phyloP scores from a whole-genome alignment of 176 grass and related monocot species.

The Triticum turgidum region DNA sequence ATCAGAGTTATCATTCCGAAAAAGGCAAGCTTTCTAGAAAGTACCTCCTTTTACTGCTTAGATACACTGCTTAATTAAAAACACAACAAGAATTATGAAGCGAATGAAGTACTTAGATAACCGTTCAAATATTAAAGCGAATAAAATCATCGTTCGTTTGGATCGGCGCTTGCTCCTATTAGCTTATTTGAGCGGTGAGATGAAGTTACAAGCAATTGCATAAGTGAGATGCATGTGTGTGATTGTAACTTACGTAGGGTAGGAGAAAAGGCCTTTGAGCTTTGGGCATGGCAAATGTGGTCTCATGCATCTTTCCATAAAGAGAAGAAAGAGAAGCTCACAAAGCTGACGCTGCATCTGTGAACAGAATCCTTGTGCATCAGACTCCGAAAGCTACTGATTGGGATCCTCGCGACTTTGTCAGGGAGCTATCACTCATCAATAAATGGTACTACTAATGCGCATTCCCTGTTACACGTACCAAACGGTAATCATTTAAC shows the following conservation, averaged over 20 bases:
- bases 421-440: not conserved
- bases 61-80: too few relatives aligned
- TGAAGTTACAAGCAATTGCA: not conserved
- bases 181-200: not conserved
- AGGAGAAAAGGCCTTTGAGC: conserved; percentile 5
- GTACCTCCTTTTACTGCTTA: not conserved
- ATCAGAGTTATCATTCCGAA: too few relatives aligned
- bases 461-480: not conserved
- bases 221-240: not conserved
- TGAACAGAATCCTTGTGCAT: conserved; percentile 1
- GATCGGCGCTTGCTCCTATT: too few relatives aligned
- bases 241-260: conserved; percentile 17
- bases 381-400: not conserved
- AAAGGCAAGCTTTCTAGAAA: not conserved
- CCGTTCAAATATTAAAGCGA: too few relatives aligned
- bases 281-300: conserved; percentile 31
- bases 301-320: conserved; percentile 20
- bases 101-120: too few relatives aligned
- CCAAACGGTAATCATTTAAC: not conserved
- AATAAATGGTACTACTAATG: not conserved
- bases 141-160: too few relatives aligned
- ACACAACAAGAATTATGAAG: too few relatives aligned
- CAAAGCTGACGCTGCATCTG: conserved; percentile 22
- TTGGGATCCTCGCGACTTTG: not conserved
- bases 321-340: conserved; percentile 28